Conservation (phyloP, 257 asterid genomes). For the Parsonsia alboflavescens region DNA sequence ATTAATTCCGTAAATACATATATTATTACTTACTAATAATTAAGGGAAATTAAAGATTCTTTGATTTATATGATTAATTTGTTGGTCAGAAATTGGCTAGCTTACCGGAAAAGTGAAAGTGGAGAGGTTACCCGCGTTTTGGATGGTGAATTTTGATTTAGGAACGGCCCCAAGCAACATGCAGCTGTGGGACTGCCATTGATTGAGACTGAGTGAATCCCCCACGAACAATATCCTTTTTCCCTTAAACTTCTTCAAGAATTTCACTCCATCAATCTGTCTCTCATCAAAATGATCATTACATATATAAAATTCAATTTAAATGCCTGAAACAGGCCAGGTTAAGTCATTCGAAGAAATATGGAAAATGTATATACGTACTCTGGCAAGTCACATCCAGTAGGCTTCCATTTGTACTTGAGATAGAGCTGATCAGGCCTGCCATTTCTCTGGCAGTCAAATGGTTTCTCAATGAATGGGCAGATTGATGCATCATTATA, state of each 20-base stretch:
- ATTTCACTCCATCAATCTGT: constrained; percentile 23
- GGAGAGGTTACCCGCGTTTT: constrained; percentile 13
- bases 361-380: no score
- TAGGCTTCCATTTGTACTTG: constrained; percentile 68
- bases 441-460: constrained; percentile 58
- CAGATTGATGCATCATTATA: constrained; percentile 56
- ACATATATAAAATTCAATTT: no score
- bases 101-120: constrained; percentile 24
- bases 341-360: no score
- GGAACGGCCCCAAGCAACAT: constrained; percentile 28
- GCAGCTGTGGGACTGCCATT: constrained; percentile 42
- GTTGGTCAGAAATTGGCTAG: background rate
- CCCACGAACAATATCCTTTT: constrained; percentile 35
- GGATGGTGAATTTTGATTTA: constrained; percentile 1
- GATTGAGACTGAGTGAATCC: constrained; percentile 33
- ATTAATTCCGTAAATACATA: no score
- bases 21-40: no score
- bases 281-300: background rate
- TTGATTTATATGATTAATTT: no score
- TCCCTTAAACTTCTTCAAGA: constrained; percentile 15
- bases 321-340: no score
- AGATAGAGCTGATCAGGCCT: constrained; percentile 56
- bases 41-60: no score
- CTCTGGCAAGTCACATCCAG: no score
- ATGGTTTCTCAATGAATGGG: constrained; percentile 53